phyloP scores from a whole-genome alignment of 352 stramenopile genomes.

The Pythium guiyangense region DNA sequence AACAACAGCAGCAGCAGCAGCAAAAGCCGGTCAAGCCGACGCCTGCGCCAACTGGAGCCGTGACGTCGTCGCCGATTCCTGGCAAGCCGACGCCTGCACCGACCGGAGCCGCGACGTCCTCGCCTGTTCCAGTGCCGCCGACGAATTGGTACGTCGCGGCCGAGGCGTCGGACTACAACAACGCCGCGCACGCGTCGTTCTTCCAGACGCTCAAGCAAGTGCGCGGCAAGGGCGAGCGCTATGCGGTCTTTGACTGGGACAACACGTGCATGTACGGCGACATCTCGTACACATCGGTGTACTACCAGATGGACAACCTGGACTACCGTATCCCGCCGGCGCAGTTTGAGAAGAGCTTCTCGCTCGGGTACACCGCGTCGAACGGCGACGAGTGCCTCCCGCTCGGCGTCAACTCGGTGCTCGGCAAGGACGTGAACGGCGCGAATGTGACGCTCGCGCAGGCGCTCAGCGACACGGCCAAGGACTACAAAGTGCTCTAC shows the following conservation, averaged over 20 bases:
- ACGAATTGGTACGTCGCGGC: slow-evolving; percentile 32
- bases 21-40: too few relatives aligned
- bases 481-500: slow-evolving; percentile 54
- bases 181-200: slow-evolving; percentile 33
- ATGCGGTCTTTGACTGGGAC: slow-evolving; percentile 59
- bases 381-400: too few relatives aligned
- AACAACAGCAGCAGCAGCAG: slow-evolving; percentile 3
- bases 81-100: too few relatives aligned
- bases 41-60: too few relatives aligned
- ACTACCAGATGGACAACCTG: slow-evolving; percentile 54
- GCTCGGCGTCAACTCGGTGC: slow-evolving; percentile 37
- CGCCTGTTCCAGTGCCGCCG: not conserved
- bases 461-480: slow-evolving; percentile 20
- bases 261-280: slow-evolving; percentile 67
- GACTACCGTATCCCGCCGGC: slow-evolving; percentile 42
- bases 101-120: too few relatives aligned
- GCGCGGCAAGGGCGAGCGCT: slow-evolving; percentile 32
- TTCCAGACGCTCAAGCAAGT: slow-evolving; percentile 29
- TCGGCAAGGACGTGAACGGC: slow-evolving; percentile 35
- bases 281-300: slow-evolving; percentile 61
- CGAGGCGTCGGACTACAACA: slow-evolving; percentile 60
- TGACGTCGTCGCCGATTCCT: too few relatives aligned
- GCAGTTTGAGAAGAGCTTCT: slow-evolving; percentile 37
- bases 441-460: slow-evolving; percentile 37
- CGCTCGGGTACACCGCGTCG: slow-evolving; percentile 46